Evolutionary conservation across 441 rosid genomes (phyloP).

Genomic region (Euphorbia corollata): DNA sequence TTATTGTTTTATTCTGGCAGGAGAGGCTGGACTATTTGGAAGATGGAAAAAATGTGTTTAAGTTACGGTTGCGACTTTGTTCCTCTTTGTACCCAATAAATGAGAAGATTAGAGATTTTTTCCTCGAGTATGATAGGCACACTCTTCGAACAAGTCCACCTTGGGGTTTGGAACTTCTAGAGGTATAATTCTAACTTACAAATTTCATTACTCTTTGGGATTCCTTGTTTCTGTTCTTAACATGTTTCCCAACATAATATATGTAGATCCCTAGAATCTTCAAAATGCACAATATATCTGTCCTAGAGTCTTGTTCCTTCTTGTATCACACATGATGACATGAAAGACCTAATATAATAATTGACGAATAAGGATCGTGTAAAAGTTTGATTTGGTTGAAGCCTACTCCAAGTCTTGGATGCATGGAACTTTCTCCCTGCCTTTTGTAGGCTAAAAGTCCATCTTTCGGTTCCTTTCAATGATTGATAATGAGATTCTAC

Average conservation of each 20-base stretch:
- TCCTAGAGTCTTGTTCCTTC: background rate
- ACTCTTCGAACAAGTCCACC: constrained; percentile 94
- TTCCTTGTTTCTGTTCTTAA: too few species aligned
- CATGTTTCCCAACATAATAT: background rate
- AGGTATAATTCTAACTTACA: constrained; percentile 43
- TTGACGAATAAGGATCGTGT: background rate
- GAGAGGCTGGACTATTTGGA: constrained; percentile 96
- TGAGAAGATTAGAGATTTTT: constrained; percentile 94
- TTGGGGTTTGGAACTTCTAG: constrained; percentile 99
- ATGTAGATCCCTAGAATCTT: constrained; percentile 4
- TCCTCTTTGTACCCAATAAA: constrained; percentile 89
- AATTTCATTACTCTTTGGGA: constrained; percentile 8
- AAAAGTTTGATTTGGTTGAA: too few species aligned
- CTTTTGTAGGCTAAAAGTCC: background rate
- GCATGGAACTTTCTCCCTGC: background rate
- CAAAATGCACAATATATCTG: background rate
- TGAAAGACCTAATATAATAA: background rate
- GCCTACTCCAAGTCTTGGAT: background rate
- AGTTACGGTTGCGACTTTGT: constrained; percentile 85
- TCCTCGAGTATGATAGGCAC: constrained; percentile 98
- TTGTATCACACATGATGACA: background rate
- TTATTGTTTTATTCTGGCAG: constrained; percentile 27
- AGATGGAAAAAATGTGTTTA: constrained; percentile 88
- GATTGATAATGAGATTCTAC: background rate
- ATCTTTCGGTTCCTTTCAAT: background rate